A percentile compares a stretch with the other conserved stretches of the same genome.
These are phyloP conservation scores for Buxus sempervirens DNA, from an alignment of 164 flowering plant species.

Conservation along the genomic window DNA sequence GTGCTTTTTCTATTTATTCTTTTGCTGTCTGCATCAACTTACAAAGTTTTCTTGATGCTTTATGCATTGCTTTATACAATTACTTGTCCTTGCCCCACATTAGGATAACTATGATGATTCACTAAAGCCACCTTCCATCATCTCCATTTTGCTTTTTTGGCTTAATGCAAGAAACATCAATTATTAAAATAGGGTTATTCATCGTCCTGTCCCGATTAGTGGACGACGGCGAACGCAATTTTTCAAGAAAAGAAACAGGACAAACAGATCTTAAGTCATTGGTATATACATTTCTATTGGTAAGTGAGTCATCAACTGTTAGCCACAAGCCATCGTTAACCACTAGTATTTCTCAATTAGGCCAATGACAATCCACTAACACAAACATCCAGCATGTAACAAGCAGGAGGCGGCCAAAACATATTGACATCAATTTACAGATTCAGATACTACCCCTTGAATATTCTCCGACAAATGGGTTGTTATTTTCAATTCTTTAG, in stretches of 20 bases:
- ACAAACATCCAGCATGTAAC: neutral
- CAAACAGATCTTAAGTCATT: neutral
- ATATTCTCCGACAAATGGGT: neutral
- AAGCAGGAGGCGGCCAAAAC: neutral
- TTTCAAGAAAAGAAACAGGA: neutral
- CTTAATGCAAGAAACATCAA: neutral
- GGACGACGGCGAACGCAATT: neutral
- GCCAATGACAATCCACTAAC: neutral
- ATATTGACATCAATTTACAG: too few relatives aligned
- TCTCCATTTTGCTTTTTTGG: neutral
- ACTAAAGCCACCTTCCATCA: neutral
- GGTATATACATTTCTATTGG: neutral
- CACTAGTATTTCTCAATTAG: neutral
- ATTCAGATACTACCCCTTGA: too few relatives aligned
- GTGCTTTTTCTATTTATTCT: too few relatives aligned
- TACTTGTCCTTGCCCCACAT: neutral
- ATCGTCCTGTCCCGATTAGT: neutral
- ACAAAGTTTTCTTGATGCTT: neutral
- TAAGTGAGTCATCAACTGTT: neutral
- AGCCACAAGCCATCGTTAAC: neutral
- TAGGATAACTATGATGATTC: slow-evolving; percentile 13
- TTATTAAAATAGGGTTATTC: neutral
- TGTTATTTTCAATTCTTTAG: neutral
- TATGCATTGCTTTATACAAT: neutral
- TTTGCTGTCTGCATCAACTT: neutral